Percentiles rank a stretch among this genome's conserved stretches.
phyloP scores from a whole-genome alignment of 2,329 filamentous ascomycete species.

The Botrytis squamosa region DNA sequence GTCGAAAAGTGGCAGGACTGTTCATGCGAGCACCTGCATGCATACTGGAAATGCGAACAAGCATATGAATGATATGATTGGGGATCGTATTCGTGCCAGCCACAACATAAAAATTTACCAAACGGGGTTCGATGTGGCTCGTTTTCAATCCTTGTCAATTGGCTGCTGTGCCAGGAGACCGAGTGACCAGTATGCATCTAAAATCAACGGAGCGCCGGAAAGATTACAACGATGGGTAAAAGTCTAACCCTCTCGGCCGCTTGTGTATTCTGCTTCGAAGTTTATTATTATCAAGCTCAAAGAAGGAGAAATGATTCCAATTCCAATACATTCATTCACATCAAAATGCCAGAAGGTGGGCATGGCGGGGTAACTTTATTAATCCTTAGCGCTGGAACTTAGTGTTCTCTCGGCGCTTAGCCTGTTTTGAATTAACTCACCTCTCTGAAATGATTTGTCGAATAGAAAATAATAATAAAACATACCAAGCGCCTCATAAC shows the following conservation, averaged over 20 bases:
- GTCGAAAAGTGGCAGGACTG: neutral
- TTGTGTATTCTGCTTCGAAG: neutral
- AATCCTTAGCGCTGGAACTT: slow-evolving; percentile 1
- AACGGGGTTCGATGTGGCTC: slow-evolving; percentile 2
- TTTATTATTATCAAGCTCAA: neutral
- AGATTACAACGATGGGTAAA: too few species aligned
- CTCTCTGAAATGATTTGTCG: slow-evolving; percentile 11
- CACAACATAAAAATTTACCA: neutral
- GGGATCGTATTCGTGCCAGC: neutral
- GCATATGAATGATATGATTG: neutral
- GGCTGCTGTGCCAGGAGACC: neutral
- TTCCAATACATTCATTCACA: neutral
- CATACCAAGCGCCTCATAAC: neutral
- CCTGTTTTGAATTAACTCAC: neutral
- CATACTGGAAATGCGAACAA: neutral
- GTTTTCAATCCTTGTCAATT: neutral
- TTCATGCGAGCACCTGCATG: neutral
- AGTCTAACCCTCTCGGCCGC: neutral
- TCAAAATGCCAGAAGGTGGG: neutral
- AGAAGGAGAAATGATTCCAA: neutral
- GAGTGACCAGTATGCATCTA: neutral
- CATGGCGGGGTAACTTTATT: slow-evolving; percentile 11
- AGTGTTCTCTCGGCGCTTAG: neutral
- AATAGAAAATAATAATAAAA: neutral
- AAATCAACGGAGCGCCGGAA: neutral